These are phyloP conservation scores for Plenodomus tracheiphilus DNA, from an alignment of 2,329 filamentous ascomycete species.

Conservation along the genomic window DNA sequence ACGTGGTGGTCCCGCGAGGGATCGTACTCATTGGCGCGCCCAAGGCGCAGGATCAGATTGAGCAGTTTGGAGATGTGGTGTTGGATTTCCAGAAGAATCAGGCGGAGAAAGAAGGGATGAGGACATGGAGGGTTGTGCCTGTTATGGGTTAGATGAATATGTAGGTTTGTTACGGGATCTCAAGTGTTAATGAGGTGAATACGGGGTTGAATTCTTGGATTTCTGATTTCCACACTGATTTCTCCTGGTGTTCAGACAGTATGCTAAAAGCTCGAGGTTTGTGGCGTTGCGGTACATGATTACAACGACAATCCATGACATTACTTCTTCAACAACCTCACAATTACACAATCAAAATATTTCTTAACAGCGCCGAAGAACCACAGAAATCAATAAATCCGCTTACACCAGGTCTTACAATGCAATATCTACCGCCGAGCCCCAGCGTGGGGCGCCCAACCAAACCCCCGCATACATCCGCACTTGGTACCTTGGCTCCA, in stretches of 20 bases:
- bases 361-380: too few species aligned
- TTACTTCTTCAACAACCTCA: too few species aligned
- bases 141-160: slow-evolving; percentile 18
- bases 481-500: not conserved
- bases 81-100: slow-evolving; percentile 36
- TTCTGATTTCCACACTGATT: too few species aligned
- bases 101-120: slow-evolving; percentile 13
- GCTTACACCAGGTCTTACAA: too few species aligned
- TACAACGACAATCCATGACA: too few species aligned
- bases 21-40: slow-evolving; percentile 64
- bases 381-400: too few species aligned
- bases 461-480: not conserved
- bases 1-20: slow-evolving; percentile 59
- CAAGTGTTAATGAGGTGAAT: not conserved
- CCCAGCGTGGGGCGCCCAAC: not conserved
- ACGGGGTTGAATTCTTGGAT: not conserved
- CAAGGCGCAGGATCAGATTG: slow-evolving; percentile 60
- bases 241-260: too few species aligned
- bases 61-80: slow-evolving; percentile 51
- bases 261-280: too few species aligned
- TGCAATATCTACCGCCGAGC: not conserved
- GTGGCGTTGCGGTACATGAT: too few species aligned
- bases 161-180: not conserved
- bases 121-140: slow-evolving; percentile 25
- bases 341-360: too few species aligned